phyloP scores from a whole-genome alignment of 768 basidiomycete species.

The Suillus variegatus region DNA sequence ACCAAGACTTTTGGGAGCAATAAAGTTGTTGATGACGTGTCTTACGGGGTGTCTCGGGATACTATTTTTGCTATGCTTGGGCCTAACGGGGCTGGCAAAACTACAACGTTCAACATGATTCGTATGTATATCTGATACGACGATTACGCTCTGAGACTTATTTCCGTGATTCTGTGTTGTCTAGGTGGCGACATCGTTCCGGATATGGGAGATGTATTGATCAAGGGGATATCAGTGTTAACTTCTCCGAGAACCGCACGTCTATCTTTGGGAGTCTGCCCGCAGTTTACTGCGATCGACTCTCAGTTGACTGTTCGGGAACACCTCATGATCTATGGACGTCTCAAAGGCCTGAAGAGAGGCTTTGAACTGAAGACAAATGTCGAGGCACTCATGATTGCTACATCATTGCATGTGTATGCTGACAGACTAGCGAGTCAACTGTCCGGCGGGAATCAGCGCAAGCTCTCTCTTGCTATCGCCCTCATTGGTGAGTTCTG shows the following conservation, averaged over 20 bases:
- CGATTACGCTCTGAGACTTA: neutral
- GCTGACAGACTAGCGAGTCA: slow-evolving; percentile 73
- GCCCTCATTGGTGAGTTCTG: slow-evolving; percentile 61
- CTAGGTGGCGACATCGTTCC: slow-evolving; percentile 70
- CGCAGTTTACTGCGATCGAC: slow-evolving; percentile 84
- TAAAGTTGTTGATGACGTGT: slow-evolving; percentile 72
- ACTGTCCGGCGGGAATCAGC: slow-evolving; percentile 78
- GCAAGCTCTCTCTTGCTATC: slow-evolving; percentile 76
- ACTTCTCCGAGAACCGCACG: slow-evolving; percentile 64
- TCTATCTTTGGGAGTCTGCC: slow-evolving; percentile 76
- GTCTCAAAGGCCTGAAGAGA: slow-evolving; percentile 63
- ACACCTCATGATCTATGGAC: slow-evolving; percentile 70
- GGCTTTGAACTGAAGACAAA: slow-evolving; percentile 53
- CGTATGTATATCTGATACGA: slow-evolving; percentile 42
- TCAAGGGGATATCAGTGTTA: slow-evolving; percentile 66
- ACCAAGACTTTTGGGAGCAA: slow-evolving; percentile 59
- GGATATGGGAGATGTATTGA: slow-evolving; percentile 66
- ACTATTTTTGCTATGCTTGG: slow-evolving; percentile 75
- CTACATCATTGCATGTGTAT: slow-evolving; percentile 59
- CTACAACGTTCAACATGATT: slow-evolving; percentile 80
- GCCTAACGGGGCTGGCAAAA: slow-evolving; percentile 85
- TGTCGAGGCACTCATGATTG: slow-evolving; percentile 57
- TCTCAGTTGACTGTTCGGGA: slow-evolving; percentile 76
- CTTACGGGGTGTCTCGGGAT: slow-evolving; percentile 61
- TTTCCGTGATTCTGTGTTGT: neutral